phyloP scores from a whole-genome alignment of 768 basidiomycete genomes.

The Suillus subaureus region DNA sequence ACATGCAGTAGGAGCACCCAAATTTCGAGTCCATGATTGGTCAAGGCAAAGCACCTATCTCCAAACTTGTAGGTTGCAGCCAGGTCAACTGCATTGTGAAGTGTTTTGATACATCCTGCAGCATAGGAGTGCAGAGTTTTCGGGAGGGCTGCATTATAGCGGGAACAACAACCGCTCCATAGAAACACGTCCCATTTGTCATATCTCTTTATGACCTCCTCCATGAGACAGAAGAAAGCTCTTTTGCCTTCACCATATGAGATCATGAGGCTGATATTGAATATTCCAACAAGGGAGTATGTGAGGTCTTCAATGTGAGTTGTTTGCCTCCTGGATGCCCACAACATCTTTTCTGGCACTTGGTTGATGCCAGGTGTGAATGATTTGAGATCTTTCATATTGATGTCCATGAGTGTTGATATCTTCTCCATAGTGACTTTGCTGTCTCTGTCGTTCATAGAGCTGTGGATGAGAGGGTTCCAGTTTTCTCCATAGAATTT shows the following conservation, averaged over 20 bases:
- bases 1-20: constrained; percentile 2
- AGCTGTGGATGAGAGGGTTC: constrained; percentile 11
- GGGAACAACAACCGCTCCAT: constrained; percentile 13
- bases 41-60: constrained; percentile 14
- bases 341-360: constrained; percentile 14
- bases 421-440: constrained; percentile 6
- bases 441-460: constrained; percentile 2
- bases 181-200: constrained; percentile 14
- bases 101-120: neutral
- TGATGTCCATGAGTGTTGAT: constrained; percentile 3
- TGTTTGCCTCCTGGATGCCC: constrained; percentile 22
- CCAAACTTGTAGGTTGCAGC: neutral
- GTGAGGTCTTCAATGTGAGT: constrained; percentile 21
- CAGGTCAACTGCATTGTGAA: neutral
- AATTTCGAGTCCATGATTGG: constrained; percentile 15
- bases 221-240: constrained; percentile 20
- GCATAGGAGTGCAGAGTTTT: constrained; percentile 9
- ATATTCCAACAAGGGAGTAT: constrained; percentile 21
- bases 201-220: constrained; percentile 14
- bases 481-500: constrained; percentile 21
- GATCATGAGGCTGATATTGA: constrained; percentile 18
- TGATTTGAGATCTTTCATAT: constrained; percentile 6
- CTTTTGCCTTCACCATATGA: constrained; percentile 20
- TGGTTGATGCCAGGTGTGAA: constrained; percentile 11
- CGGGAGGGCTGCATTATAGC: constrained; percentile 11